Base-by-base conservation (phyloP, 1,284 basidiomycete species). In the Fomitiporia mediterranea region DNA sequence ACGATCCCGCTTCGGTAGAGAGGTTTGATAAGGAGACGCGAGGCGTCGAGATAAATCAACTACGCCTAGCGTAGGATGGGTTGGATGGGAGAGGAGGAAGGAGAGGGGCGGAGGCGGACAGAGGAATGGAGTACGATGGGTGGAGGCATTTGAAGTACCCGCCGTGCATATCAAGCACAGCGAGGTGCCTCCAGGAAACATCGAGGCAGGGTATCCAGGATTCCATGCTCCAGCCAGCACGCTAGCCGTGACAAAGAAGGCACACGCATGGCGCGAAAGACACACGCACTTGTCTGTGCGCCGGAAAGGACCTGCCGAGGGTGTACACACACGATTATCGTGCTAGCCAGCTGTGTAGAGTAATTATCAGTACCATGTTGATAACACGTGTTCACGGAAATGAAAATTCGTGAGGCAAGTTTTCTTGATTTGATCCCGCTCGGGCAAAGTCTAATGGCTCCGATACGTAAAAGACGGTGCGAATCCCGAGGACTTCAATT, bases 131-230 rank as follows among this genome's bases (percentile, higher is more conserved):
- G 30, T 8, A 27, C n/a, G 27, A 32, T 5, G 38, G 2, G n/a
- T 39, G 46, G 37, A n/a, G 42, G 56, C 51, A 47, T 57, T 57
- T 51, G 50, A 57, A 52, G 50, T 37, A 15, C 46, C 32, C 19
- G 44, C 21, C 50, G 49, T 40, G 56, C 56, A 53, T 57, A 53
- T 57, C 51, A 57, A 44, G 56, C 32, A 35, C 34, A 48, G 56
- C 27, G 44, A n/a, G 43, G 7, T 53, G 51, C 56, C 57, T 59
- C 15, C 52, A 55, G 57, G 57, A 54, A 59, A 47, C 57, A 55
- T 55, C 53, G 57, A 51, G 57, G 55, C 55, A 40, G 34, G 39
- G 35, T 17, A 19, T 30, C 13, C n/a, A n/a, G 19, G 21, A 43
- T 23, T 11, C 13, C 35, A 37, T 17, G 35, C 35, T 37, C n/a